A percentile compares a stretch with the other conserved stretches of the same genome.
phyloP scores from a whole-genome alignment of 1,284 basidiomycete species.

The Trichosporon faecale region DNA sequence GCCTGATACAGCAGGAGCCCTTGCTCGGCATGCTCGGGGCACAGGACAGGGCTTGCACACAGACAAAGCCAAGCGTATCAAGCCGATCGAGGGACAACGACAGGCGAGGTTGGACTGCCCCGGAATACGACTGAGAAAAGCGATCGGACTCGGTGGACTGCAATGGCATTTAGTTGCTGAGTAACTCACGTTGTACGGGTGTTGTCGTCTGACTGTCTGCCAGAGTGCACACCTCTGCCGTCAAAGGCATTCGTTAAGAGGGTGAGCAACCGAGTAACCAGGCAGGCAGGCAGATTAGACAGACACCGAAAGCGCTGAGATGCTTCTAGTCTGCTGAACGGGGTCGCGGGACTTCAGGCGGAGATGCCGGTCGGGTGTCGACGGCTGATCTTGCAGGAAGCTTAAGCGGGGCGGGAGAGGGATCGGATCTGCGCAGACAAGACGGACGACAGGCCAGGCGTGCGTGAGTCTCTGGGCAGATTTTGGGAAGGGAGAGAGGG shows the following conservation, averaged over 20 bases:
- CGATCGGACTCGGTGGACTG: neutral
- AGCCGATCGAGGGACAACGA: neutral
- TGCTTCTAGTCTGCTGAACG: neutral
- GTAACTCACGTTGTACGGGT: slow-evolving; percentile 26
- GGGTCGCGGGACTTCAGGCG: neutral
- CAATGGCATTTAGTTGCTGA: neutral
- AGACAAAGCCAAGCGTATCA: neutral
- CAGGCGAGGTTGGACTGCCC: neutral
- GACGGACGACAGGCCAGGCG: neutral
- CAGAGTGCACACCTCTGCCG: slow-evolving; percentile 22
- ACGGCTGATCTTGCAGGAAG: neutral
- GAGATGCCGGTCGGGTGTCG: neutral
- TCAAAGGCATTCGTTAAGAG: slow-evolving; percentile 22
- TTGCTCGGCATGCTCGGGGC: neutral
- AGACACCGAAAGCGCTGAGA: slow-evolving; percentile 2
- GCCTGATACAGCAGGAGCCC: neutral
- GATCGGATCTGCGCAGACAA: neutral
- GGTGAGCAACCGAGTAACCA: neutral
- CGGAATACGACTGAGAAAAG: neutral
- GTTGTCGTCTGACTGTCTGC: slow-evolving; percentile 27
- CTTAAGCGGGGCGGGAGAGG: neutral
- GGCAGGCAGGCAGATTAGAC: slow-evolving; percentile 6
- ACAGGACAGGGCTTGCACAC: neutral
- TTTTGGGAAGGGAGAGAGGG: neutral
- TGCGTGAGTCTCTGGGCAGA: neutral